A percentile compares a stretch with the other conserved stretches of the same genome.
Conservation (phyloP, 495 filamentous ascomycete genomes). For the Cenococcum geophilum region DNA sequence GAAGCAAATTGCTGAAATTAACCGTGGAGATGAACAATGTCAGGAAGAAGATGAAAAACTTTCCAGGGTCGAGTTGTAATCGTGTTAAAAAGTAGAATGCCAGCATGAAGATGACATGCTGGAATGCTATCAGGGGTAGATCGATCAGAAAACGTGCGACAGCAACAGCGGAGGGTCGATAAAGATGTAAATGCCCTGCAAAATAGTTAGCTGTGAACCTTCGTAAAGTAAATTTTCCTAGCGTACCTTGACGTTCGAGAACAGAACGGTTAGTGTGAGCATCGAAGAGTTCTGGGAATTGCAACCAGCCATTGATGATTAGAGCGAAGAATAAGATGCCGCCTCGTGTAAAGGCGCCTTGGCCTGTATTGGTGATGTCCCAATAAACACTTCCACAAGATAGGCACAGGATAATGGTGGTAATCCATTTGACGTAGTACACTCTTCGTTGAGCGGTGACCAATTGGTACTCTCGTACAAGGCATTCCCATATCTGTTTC, state of each 20-base stretch:
- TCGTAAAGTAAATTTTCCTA: background rate
- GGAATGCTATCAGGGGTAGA: conserved; percentile 60
- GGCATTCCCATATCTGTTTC: background rate
- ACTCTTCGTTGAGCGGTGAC: background rate
- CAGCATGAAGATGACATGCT: conserved; percentile 63
- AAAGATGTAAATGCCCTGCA: conserved; percentile 76
- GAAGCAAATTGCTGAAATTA: conserved; percentile 70
- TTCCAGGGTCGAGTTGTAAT: conserved; percentile 59
- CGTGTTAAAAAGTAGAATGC: conserved; percentile 71
- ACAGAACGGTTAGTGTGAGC: conserved; percentile 51
- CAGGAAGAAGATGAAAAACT: conserved; percentile 73
- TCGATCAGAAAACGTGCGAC: conserved; percentile 71
- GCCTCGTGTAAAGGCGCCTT: conserved; percentile 50
- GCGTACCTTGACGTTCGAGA: conserved; percentile 40
- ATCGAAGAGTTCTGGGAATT: conserved; percentile 65
- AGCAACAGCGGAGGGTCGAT: conserved; percentile 69
- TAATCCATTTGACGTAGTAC: conserved; percentile 2
- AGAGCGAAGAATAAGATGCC: conserved; percentile 65
- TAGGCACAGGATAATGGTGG: conserved; percentile 33
- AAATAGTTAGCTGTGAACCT: conserved; percentile 53
- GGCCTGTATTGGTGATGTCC: conserved; percentile 53
- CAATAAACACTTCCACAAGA: conserved; percentile 73
- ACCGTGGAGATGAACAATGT: conserved; percentile 55
- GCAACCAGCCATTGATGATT: conserved; percentile 71
- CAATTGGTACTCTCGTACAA: background rate